Evolutionary conservation across 345 rosid species (phyloP), one percentile per base, ranked within the genome.

Genomic region (Psidium friedrichsthalianum): DNA sequence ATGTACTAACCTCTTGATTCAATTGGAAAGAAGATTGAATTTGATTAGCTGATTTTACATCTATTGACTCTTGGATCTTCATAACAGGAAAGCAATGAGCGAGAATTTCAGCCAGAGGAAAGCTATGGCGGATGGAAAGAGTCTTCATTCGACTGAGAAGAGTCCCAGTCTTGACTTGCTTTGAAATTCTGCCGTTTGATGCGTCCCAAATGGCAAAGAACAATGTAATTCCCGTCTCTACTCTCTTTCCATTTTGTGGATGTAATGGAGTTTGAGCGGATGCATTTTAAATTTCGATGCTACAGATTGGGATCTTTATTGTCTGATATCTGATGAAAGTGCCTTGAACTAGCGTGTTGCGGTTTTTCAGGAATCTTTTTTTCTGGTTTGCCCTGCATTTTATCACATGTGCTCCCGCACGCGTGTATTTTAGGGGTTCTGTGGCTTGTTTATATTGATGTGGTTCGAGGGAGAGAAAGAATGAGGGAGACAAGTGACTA

Each of bases 121-220:
- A 83, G 89, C 88, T 88, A 54, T 61, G 97, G 97, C 74, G 96
- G 96, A 85, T 94, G 96, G 95, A 95, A 91, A 82, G 85, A 94
- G 84, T 93, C 96, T 61, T 85, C 89, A 14, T 58, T 55, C 57
- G 59, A 87, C 36, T 84, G 74, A 84, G 47, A 32, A 78, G 22
- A 36, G 57, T 51, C 32, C 56, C 5, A 5, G 80, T 21, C 80
- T 40, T 69, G 47, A 0, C 47, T 69, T 36, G 47, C 80, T 40
- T 51, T 25, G 42, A 42, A 27, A 15, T 36, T 57, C 85, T 44
- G n/a, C 54, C 49, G 3, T 69, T 69, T 69, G 78, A 32, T 36
- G 47, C 78, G 36, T 69, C 6, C 47, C 14, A 54, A 51, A 81
- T 24, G 83, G 83, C 55, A 32, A 44, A 24, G 83, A 49, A 42